Percentiles rank a stretch among this genome's conserved stretches.
Evolutionary conservation across 805 yeast genomes (phyloP).

Genomic region (Candida nemodendra): DNA sequence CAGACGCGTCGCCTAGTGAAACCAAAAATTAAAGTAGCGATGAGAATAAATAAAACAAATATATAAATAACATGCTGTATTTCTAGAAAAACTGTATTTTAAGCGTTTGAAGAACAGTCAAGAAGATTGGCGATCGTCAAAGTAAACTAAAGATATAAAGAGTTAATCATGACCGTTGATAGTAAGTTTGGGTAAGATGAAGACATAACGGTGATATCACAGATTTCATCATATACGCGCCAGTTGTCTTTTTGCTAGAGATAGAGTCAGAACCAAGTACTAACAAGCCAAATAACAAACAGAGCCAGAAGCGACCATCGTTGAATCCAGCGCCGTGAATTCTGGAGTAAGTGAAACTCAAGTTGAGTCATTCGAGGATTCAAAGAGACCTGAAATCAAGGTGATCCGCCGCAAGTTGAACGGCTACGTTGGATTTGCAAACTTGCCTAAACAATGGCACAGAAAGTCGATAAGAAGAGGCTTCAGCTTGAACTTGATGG

Average conservation of each 20-base stretch:
- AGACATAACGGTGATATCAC: neutral
- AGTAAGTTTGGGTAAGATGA: constrained; percentile 15
- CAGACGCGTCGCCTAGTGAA: neutral
- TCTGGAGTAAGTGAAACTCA: constrained; percentile 10
- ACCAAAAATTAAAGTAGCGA: neutral
- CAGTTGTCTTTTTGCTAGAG: constrained; percentile 1
- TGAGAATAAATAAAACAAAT: neutral
- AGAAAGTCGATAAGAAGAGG: constrained; percentile 89
- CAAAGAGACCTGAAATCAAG: constrained; percentile 41
- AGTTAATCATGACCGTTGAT: constrained; percentile 21
- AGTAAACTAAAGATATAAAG: no score
- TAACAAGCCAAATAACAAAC: neutral
- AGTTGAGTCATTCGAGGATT: constrained; percentile 8
- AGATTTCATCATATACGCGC: no score
- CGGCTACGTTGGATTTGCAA: constrained; percentile 96
- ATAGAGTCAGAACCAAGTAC: constrained; percentile 1
- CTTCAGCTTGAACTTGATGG: constrained; percentile 82
- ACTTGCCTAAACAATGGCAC: constrained; percentile 98
- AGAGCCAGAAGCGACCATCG: neutral
- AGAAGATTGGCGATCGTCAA: no score
- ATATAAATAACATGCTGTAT: no score
- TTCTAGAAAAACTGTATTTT: no score
- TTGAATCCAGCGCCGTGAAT: no score
- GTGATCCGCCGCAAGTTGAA: constrained; percentile 79
- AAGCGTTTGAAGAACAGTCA: no score